Evolutionary conservation across 2,329 filamentous ascomycete genomes (phyloP), one percentile per base, ranked within the genome.

Genomic region (Cadophora gregata): DNA sequence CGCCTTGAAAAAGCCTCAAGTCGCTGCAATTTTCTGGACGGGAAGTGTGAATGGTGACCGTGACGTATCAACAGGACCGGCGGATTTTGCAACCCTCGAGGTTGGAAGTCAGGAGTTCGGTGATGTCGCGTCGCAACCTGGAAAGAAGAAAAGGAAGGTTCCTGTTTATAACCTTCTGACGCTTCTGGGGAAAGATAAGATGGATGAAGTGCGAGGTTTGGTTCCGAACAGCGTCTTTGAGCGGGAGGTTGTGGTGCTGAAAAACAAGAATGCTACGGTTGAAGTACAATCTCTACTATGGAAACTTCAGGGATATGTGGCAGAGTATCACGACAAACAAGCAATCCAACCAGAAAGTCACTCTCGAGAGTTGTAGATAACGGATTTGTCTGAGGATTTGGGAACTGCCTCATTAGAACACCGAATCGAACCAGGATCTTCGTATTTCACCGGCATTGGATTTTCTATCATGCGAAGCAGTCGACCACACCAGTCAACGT

Each of bases 221-320:
- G 45, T 51, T 33, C 31, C 27, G 3, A 56, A 45, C 25, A 0
- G 45, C 65, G 0, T 65, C 79, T 25, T 79, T 84, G 25, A 72
- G 70, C 2, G 50, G 1, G 64, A 70, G 33, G 38, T 78, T 76
- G 9, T 75, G 84, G 24, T 79, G 82, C 62, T 77, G 24, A 76
- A 71, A 53, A 77, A 87, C 67, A 79, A 77, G 71, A 77, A 72
- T 68, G 77, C 79, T 45, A 84, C 82, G 8, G 74, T 80, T 25
- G 75, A 79, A 16, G 59, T 87, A 55, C 84, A 87, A 75, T 65
- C 82, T 63, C 78, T 81, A 62, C 78, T 89, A 8, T 89, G 87
- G 87, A 84, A 82, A 68, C 74, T 90, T 9, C 84, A 89, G 67
- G 86, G 85, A 1, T 89, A 86, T 71, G 56, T 87, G 38, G 72